A percentile compares a stretch with the other conserved stretches of the same genome.
phyloP scores from a whole-genome alignment of 805 yeast genomes.

The Myxozyma neotropica region DNA sequence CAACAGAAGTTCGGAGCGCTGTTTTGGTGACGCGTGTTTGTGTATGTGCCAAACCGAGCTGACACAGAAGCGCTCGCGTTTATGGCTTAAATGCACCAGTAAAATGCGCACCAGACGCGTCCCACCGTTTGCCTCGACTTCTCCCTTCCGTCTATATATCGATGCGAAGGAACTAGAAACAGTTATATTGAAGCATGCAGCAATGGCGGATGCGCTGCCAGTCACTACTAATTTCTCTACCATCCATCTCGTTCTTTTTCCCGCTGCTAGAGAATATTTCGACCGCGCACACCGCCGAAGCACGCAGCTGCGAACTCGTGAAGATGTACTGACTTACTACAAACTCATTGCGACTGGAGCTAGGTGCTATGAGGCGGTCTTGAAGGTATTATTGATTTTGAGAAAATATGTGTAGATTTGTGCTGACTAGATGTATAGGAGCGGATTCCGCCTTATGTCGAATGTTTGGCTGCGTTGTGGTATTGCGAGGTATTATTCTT shows the following conservation, averaged over 20 bases:
- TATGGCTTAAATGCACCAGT: neutral
- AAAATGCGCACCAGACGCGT: conserved; percentile 2
- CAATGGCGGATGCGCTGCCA: conserved; percentile 2
- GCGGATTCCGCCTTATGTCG: conserved; percentile 31
- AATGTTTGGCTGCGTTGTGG: conserved; percentile 30
- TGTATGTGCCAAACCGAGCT: neutral
- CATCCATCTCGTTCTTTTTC: conserved; percentile 26
- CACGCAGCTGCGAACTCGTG: conserved; percentile 9
- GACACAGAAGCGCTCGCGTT: conserved; percentile 1
- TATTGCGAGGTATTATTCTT: conserved; percentile 22
- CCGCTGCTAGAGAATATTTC: conserved; percentile 24
- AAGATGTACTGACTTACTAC: conserved; percentile 27
- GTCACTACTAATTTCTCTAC: conserved; percentile 19
- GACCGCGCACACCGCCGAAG: conserved; percentile 17
- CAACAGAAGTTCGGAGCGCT: no score
- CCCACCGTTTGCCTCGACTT: neutral
- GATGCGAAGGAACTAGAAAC: no score
- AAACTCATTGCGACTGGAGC: conserved; percentile 29
- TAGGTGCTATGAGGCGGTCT: conserved; percentile 29
- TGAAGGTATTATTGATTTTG: conserved; percentile 7
- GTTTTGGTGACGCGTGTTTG: neutral
- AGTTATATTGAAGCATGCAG: no score
- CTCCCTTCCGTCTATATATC: neutral
- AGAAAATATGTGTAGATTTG: neutral
- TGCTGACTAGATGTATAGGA: conserved; percentile 7